A percentile compares a stretch with the other conserved stretches of the same genome.
These are phyloP conservation scores for Phytophthora litchii DNA, from an alignment of 352 stramenopile species.

Conservation along the genomic window DNA sequence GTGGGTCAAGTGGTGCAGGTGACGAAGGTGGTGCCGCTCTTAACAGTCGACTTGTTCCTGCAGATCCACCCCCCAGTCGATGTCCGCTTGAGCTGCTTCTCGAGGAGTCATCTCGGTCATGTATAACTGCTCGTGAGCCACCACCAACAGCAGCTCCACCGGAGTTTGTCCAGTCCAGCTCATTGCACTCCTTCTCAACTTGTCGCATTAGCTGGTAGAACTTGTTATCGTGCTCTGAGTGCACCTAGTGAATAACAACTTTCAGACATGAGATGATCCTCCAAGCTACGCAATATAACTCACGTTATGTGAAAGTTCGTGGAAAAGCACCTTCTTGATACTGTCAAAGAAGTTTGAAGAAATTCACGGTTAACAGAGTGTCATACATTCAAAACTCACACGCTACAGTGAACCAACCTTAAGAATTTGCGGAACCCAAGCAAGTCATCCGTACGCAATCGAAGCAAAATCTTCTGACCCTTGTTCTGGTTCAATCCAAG, in stretches of 20 bases:
- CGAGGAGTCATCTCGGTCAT: slow-evolving; percentile 16
- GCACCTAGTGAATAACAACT: slow-evolving; percentile 40
- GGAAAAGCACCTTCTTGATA: slow-evolving; percentile 94
- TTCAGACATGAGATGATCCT: neutral
- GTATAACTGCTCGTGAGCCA: slow-evolving; percentile 22
- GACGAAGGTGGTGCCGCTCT: neutral
- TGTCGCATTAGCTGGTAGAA: slow-evolving; percentile 87
- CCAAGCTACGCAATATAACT: neutral
- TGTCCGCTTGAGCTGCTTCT: slow-evolving; percentile 19
- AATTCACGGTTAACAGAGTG: neutral
- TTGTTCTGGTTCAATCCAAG: slow-evolving; percentile 96
- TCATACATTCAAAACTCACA: no score
- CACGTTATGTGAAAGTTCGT: slow-evolving; percentile 96
- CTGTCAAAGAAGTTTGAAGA: slow-evolving; percentile 35
- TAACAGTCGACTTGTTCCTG: slow-evolving; percentile 39
- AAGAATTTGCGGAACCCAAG: slow-evolving; percentile 91
- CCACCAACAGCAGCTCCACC: slow-evolving; percentile 48
- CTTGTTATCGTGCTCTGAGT: slow-evolving; percentile 79
- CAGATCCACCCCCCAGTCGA: slow-evolving; percentile 46
- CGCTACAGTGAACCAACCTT: slow-evolving; percentile 46
- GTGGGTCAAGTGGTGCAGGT: neutral
- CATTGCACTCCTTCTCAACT: slow-evolving; percentile 74
- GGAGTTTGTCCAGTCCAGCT: slow-evolving; percentile 72
- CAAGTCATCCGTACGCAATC: slow-evolving; percentile 95
- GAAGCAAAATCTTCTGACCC: slow-evolving; percentile 93